phyloP scores from a whole-genome alignment of 2,329 filamentous ascomycete genomes.

The Rutstroemia sp. region DNA sequence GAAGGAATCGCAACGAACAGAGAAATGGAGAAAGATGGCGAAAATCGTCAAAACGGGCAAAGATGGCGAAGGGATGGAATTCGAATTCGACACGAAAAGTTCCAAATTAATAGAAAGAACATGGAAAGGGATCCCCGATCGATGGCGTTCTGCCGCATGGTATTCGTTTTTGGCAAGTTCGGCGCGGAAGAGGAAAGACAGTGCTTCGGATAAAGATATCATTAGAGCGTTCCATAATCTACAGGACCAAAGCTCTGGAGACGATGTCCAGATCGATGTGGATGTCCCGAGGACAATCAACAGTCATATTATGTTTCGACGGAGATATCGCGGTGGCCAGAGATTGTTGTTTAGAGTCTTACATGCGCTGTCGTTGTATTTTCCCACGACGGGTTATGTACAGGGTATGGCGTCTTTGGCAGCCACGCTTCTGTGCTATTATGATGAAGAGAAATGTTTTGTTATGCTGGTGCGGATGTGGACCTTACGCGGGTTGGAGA shows the following conservation, averaged over 20 bases:
- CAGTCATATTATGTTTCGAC: conserved; percentile 94
- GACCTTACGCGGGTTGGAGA: conserved; percentile 78
- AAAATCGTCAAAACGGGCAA: conserved; percentile 44
- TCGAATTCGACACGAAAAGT: conserved; percentile 74
- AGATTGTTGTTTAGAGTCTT: conserved; percentile 86
- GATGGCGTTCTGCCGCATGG: conserved; percentile 91
- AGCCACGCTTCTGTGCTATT: conserved; percentile 91
- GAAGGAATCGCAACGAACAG: conserved; percentile 55
- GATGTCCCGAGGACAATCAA: conserved; percentile 94
- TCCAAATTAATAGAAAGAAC: conserved; percentile 84
- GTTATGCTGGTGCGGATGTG: conserved; percentile 96
- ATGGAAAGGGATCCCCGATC: conserved; percentile 97
- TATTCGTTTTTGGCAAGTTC: conserved; percentile 82
- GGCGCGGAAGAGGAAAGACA: conserved; percentile 56
- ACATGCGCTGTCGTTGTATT: conserved; percentile 85
- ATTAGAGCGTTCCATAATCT: conserved; percentile 65
- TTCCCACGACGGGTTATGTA: conserved; percentile 86
- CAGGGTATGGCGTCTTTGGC: conserved; percentile 95
- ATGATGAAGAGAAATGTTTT: conserved; percentile 89
- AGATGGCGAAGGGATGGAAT: conserved; percentile 51
- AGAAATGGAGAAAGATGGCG: conserved; percentile 64
- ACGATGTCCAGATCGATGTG: conserved; percentile 94
- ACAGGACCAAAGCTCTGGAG: conserved; percentile 67
- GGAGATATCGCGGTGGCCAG: conserved; percentile 86
- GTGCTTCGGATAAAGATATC: conserved; percentile 62